phyloP scores from a whole-genome alignment of 768 basidiomycete genomes.

The Cystobasidium ongulense region DNA sequence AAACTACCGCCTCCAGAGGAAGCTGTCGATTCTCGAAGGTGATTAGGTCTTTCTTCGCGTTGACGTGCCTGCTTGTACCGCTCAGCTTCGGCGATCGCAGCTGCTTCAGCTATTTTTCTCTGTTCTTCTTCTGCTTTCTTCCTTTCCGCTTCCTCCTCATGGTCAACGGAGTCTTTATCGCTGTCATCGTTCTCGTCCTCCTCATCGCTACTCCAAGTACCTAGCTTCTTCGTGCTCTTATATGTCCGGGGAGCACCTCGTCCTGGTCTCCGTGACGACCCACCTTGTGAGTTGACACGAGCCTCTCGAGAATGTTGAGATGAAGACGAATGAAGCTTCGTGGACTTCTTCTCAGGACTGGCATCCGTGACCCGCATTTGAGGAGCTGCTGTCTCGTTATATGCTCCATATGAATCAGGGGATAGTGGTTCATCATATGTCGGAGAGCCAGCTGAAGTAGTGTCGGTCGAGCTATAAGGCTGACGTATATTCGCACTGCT shows the following conservation, averaged over 20 bases:
- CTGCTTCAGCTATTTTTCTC: neutral
- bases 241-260: neutral
- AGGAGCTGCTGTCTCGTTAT: constrained; percentile 3
- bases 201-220: constrained; percentile 74
- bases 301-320: neutral
- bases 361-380: neutral
- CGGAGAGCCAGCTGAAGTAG: neutral
- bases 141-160: neutral
- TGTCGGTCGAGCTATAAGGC: neutral
- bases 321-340: neutral
- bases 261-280: constrained; percentile 46
- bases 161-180: constrained; percentile 35
- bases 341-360: neutral
- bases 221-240: constrained; percentile 57
- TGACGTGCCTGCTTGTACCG: neutral
- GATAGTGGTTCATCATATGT: constrained; percentile 2
- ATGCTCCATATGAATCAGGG: constrained; percentile 19
- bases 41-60: neutral
- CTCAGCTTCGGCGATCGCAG: neutral
- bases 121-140: neutral
- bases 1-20: constrained; percentile 14
- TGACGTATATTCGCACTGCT: neutral
- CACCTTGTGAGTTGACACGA: neutral
- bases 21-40: constrained; percentile 3
- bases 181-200: constrained; percentile 49